Base-by-base conservation (phyloP, 2,329 filamentous ascomycete species). In the Didymosphaeria variabile region DNA sequence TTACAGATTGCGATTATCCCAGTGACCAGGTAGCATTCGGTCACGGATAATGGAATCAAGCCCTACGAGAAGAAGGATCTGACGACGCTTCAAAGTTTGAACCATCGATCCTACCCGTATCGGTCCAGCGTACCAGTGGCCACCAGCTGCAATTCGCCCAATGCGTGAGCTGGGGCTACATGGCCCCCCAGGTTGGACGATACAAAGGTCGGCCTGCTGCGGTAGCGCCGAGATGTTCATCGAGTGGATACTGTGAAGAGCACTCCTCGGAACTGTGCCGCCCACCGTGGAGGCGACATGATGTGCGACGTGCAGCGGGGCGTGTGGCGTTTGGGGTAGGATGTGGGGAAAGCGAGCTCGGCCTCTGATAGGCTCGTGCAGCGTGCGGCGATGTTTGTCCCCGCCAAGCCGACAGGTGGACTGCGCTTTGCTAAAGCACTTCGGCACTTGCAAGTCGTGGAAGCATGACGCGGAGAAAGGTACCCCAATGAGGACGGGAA, bases 1-100 rank as follows among this genome's bases (percentile, higher is more conserved):
- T 47, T 52, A n/a, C 38, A 78, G 76, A 73, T 78, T 62, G 76
- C 75, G 1, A 70, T 78, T 21, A 71, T 78, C 46, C 68, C 73
- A 45, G 63, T 77, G 34, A 68, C 67, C 36, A 66, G 67, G 64
- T 77, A 76, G 65, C 57, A 23, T 26, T 21, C n/a, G 50, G 31
- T 31, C 47, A 31, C 31, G 31, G 26, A 51, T 21, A 21, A 2
- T 34, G 31, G 13, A 23, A 31, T 21, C 45, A 40, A 52, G 50
- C 36, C 50, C 38, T 23, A 7, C 31, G 17, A 32, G 32, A 52
- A 52, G 45, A 29, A 17, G 45, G 10, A 47, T 31, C 23, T 29
- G 15, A n/a, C 12, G 26, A 19, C 38, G 29, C 26, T 1, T 19
- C 19, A 2, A 10, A 8, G 12, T 21, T 8, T 32, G 21, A 12